A percentile compares a stretch with the other conserved stretches of the same genome.
phyloP scores from a whole-genome alignment of 73 alveolate genomes.

The Tetrahymena borealis region DNA sequence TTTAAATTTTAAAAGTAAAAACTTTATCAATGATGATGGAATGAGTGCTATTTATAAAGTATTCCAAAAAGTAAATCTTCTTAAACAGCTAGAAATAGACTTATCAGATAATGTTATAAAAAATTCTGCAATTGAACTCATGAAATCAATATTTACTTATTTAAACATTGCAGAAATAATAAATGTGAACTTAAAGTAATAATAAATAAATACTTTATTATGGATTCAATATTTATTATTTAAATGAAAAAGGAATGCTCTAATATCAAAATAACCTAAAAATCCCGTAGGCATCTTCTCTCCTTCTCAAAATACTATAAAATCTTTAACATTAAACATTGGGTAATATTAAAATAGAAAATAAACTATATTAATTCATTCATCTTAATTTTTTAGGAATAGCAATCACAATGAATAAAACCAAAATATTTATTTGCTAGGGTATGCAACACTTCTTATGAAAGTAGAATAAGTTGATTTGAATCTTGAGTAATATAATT shows the following conservation, averaged over 20 bases:
- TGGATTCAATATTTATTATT: background rate
- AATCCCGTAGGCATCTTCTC: background rate
- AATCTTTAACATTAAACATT: background rate
- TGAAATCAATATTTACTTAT: background rate
- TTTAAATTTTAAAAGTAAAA: background rate
- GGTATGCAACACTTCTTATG: background rate
- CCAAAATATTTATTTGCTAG: background rate
- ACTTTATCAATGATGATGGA: background rate
- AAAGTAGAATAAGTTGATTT: background rate
- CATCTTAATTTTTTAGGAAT: background rate
- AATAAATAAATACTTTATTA: background rate
- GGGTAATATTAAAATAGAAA: background rate
- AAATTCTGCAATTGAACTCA: background rate
- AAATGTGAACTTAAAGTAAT: background rate
- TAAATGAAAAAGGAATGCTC: background rate
- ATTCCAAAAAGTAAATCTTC: background rate
- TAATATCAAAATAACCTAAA: background rate
- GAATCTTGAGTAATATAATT: background rate
- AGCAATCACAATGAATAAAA: background rate
- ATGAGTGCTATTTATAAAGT: background rate
- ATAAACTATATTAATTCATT: background rate
- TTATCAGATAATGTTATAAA: background rate
- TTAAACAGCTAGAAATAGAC: background rate
- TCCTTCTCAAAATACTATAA: background rate
- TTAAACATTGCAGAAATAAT: background rate